Evolutionary conservation across 768 basidiomycete genomes (phyloP), one percentile per base, ranked within the genome.

Genomic region (Boletus subcaerulescens): DNA sequence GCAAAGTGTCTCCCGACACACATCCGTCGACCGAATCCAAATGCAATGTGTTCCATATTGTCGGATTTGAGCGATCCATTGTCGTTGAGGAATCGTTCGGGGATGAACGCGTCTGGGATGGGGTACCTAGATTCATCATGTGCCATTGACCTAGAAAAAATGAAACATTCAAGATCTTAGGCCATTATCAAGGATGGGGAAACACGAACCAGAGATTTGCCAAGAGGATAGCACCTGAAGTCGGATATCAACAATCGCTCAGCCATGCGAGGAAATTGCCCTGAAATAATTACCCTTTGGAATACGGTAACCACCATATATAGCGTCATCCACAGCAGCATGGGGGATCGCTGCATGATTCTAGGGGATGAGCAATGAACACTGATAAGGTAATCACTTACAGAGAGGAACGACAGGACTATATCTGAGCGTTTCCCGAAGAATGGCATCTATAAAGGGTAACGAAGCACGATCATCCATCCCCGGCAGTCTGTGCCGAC

Each of bases 251-350:
- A n/a, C 29, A 24, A 1, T 12, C 14, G 1, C 13, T 32, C 14
- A 20, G 4, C 13, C 33, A 35, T 14, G 11, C 12, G 10, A 18
- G 18, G 1, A 39, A 41, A 0, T 7, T 20, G 7, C 3, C 2
- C 2, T 15, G 0, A 8, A 35, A 11, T 18, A 49, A 9, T 31
- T 15, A 60, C 60, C 60, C 52, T 74, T 73, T 7, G 83, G 83
- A 45, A 85, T 85, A 8, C 76, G 65, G 51, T 78, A 78, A 13
- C 76, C 74, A 32, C 65, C 60, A 29, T 44, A 44, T 24, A 29
- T 11, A 14, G 26, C 26, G 14, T 44, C 43, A 17, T 29, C 15
- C 43, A 42, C 13, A 18, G 41, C 14, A 42, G 41, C 11, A 42
- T 42, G 41, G 5, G 41, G 41, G 12, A 42, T 17, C 6, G 41